Evolutionary conservation across 371 early-diverging fungal genomes (phyloP).

Genomic region (Apophysomyces sp.): DNA sequence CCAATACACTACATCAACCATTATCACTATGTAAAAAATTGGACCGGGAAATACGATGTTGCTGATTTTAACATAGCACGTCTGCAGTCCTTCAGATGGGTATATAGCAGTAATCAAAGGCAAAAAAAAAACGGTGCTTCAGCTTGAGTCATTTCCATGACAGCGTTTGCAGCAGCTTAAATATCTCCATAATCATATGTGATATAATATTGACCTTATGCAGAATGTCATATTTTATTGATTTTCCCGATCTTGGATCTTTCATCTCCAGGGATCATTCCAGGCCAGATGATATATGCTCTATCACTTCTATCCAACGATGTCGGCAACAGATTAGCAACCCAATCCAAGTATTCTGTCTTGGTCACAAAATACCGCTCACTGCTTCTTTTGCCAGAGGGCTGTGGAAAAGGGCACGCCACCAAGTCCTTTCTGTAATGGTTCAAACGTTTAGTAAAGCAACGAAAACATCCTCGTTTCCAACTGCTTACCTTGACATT

Average conservation of each 20-base stretch:
- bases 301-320: not conserved
- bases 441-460: not conserved
- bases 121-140: too few species aligned
- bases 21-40: too few species aligned
- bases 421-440: not conserved
- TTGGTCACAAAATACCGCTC: not conserved
- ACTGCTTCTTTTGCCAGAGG: not conserved
- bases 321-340: not conserved
- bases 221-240: not conserved
- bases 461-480: not conserved
- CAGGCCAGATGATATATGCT: not conserved
- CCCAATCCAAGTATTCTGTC: not conserved
- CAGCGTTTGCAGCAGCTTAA: too few species aligned
- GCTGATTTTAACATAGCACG: too few species aligned
- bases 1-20: too few species aligned
- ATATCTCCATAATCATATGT: too few species aligned
- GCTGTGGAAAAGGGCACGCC: not conserved
- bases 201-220: too few species aligned
- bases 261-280: not conserved
- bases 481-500: not conserved
- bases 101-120: too few species aligned
- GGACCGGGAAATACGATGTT: too few species aligned
- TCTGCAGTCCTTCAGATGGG: too few species aligned
- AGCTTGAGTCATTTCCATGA: too few species aligned
- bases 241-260: not conserved